Base-by-base conservation (phyloP, 805 yeast species). In the Helenozyma rhizophorensis region DNA sequence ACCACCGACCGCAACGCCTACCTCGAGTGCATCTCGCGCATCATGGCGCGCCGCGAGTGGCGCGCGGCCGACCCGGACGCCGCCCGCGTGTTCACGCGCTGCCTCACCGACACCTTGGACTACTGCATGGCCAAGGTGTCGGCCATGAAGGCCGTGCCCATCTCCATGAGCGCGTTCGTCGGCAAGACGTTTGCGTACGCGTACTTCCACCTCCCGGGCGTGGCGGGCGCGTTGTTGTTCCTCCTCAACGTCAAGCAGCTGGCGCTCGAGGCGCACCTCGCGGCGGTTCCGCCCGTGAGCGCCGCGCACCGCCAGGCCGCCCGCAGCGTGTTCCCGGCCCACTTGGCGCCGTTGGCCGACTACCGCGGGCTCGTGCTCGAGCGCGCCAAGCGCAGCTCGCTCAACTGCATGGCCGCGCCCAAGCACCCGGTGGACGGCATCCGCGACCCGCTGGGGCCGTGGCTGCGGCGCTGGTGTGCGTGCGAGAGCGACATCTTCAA, bases 181-280 rank as follows among this genome's bases (percentile, higher is more conserved):
- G 90, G 90, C 5, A 82, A 83, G 47, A 70, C 78, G 3, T 71
- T 83, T 51, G 88, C 88, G 1, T 75, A 77, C 48, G 61, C 77
- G 3, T 83, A 70, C 42, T 72, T 73, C 51, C 59, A 67, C 39
- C 56, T 80, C 3, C 77, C 79, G 0, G 65, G 71, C 17, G 70
- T 80, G 4, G 74, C 82, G 12, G 66, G 66, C 31, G 80, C 81
- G 1, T 51, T 80, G 23, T 50, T 78, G 27, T 80, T 80, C 42
- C 49, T 78, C 14, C 55, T 80, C 25, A 76, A 74, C 45, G 72
- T 78, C 27, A 76, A 76, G 50, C 72, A 74, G 40, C 48, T 54
- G 24, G 54, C 68, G 7, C 61, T 72, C 34, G 70, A 65, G 18
- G 35, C 52, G n/a, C 37, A 29, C 27, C 16, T 36, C 13, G 36